Conservation (phyloP, 2,329 filamentous ascomycete species). For the Seiridium cupressi region DNA sequence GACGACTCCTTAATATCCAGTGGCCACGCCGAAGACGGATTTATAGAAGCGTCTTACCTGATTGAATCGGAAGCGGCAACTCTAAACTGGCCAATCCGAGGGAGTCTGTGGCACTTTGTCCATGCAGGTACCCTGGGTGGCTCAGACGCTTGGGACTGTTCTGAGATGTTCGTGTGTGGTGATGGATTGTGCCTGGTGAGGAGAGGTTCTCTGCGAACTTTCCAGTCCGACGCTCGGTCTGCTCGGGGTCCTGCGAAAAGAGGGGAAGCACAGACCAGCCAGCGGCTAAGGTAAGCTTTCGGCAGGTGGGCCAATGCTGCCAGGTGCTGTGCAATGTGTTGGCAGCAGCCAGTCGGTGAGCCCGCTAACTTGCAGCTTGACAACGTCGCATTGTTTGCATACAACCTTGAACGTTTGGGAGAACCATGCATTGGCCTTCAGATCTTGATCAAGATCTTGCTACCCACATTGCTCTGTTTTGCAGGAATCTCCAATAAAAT, state of each 20-base stretch:
- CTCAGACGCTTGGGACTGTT: conserved; percentile 25
- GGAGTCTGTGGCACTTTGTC: conserved; percentile 13
- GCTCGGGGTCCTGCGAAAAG: not conserved
- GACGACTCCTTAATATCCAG: not conserved
- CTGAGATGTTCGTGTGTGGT: conserved; percentile 42
- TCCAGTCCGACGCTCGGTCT: conserved; percentile 11
- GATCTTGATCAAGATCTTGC: too few species aligned
- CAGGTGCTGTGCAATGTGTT: too few species aligned
- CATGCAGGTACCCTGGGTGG: conserved; percentile 9
- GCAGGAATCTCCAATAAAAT: too few species aligned
- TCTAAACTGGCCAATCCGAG: not conserved
- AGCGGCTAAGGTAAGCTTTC: not conserved
- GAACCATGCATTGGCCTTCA: too few species aligned
- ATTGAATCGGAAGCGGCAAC: not conserved
- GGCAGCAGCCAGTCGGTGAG: too few species aligned
- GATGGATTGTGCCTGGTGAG: conserved; percentile 29
- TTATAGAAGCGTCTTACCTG: not conserved
- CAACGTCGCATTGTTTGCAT: too few species aligned
- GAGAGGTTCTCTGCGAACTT: conserved; percentile 22
- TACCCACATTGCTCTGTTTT: too few species aligned
- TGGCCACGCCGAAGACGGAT: not conserved
- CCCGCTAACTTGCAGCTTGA: too few species aligned
- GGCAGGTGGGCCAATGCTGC: not conserved
- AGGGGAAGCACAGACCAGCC: not conserved
- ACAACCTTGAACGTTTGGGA: too few species aligned